Evolutionary conservation across 192 early-diverging fungal species (phyloP).

Genomic region (Geranomyces variabilis): DNA sequence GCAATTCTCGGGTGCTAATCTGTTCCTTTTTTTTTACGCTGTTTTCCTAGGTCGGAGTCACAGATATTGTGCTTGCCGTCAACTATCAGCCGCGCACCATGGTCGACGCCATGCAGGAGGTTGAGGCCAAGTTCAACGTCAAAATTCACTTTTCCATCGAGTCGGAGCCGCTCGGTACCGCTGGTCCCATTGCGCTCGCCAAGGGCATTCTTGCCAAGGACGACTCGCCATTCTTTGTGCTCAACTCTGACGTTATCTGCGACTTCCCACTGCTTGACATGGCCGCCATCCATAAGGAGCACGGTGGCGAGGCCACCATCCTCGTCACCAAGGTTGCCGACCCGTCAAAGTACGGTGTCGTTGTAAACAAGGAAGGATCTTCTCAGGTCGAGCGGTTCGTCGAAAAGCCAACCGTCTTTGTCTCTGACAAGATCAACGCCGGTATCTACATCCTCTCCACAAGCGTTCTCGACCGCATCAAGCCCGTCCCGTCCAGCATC

Average conservation of each 20-base stretch:
- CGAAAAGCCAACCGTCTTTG: slow-evolving; percentile 94
- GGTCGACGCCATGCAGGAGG: slow-evolving; percentile 90
- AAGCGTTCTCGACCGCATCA: slow-evolving; percentile 82
- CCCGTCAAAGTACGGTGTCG: slow-evolving; percentile 98
- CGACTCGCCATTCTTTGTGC: slow-evolving; percentile 94
- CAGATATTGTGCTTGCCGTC: slow-evolving; percentile 96
- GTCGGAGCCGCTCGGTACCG: slow-evolving; percentile 93
- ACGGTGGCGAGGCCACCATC: slow-evolving; percentile 95
- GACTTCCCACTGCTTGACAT: slow-evolving; percentile 95
- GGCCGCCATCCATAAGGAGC: slow-evolving; percentile 85
- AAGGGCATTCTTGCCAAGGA: slow-evolving; percentile 85
- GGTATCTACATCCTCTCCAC: slow-evolving; percentile 99
- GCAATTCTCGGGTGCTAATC: background rate
- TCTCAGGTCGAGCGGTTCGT: slow-evolving; percentile 92
- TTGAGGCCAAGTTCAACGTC: slow-evolving; percentile 89
- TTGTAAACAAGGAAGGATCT: slow-evolving; percentile 78
- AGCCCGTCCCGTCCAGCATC: slow-evolving; percentile 92
- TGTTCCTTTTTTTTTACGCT: background rate
- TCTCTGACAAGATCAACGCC: slow-evolving; percentile 98
- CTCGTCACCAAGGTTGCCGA: slow-evolving; percentile 96
- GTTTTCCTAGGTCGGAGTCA: slow-evolving; percentile 87
- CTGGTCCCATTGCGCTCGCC: slow-evolving; percentile 94
- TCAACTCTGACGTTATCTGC: slow-evolving; percentile 99
- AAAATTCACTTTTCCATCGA: slow-evolving; percentile 97
- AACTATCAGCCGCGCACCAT: slow-evolving; percentile 99